Percentiles rank a stretch among this genome's conserved stretches.
Conservation (phyloP, 2,329 filamentous ascomycete genomes). For the Fusarium longipes region DNA sequence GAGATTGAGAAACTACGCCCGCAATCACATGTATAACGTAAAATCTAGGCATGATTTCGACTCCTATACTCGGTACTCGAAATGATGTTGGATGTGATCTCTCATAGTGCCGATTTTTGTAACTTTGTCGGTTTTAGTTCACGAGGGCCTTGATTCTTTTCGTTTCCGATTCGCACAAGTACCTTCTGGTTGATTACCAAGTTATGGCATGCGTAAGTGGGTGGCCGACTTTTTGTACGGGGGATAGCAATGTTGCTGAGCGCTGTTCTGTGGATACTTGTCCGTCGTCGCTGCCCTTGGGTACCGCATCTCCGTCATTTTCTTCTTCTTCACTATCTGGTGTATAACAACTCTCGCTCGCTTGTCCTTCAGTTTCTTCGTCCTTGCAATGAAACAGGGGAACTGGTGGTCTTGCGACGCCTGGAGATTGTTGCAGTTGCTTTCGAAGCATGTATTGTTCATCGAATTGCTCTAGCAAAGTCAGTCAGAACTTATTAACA, state of each 20-base stretch:
- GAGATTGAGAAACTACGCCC: slow-evolving; percentile 4
- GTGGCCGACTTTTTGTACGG: not conserved
- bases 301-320: not conserved
- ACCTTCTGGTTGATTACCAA: not conserved
- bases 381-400: slow-evolving; percentile 14
- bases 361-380: not conserved
- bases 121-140: slow-evolving; percentile 1
- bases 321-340: not conserved
- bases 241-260: not conserved
- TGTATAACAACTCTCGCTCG: not conserved
- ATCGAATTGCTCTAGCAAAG: slow-evolving; percentile 11
- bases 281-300: not conserved
- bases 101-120: not conserved
- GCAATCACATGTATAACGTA: slow-evolving; percentile 14
- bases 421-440: not conserved
- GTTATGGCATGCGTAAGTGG: not conserved
- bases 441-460: not conserved
- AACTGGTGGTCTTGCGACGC: not conserved
- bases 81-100: not conserved
- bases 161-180: no score
- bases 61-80: slow-evolving; percentile 12
- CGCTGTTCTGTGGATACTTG: not conserved
- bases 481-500: not conserved
- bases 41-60: slow-evolving; percentile 6
- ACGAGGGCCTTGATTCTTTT: slow-evolving; percentile 8